Evolutionary conservation across 495 filamentous ascomycete genomes (phyloP), one percentile per base, ranked within the genome.

Genomic region (Penicillium cataractarum): DNA sequence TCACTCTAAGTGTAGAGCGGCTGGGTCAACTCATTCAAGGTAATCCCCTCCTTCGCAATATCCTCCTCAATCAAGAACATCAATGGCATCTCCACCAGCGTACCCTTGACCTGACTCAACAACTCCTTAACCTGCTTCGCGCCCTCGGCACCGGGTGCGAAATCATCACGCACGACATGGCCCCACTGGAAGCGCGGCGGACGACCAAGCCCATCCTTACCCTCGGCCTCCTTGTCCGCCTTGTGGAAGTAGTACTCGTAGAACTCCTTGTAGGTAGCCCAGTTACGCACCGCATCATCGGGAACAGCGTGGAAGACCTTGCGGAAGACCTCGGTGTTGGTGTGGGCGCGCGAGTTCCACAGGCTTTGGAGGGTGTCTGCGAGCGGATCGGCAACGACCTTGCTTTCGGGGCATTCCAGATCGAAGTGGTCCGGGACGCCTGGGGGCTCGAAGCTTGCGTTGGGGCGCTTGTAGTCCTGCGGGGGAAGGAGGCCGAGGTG

Each of bases 41-140:
- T 82, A 70, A 96, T 57, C 4, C 94, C 94, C 63, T 92, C 86
- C 81, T 93, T 87, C 5, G 93, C 94, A 71, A 98, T 84, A 77
- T 97, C 92, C 74, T 91, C 86, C 27, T 92, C 90, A 67, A 88
- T 88, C 72, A 98, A 75, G 76, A 98, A 98, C 64, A 90, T 80
- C 67, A 98, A 78, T 54, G 93, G 92, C 94, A 97, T 97, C 80
- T 97, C 90, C 24, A 97, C 92, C 46, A 97, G 70, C 15, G 85
- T 92, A 0, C 94, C 94, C 65, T 87, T 87, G 15, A 97, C 82
- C 54, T 83, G 82, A 57, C 84, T 85, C 58, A 98, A 76, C 75
- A 87, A 80, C 35, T 91, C 92, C 82, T 98, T 98, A 40, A 98
- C 82, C 80, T 95, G 90, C 35, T 70, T 71, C 26, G 87, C 77